Evolutionary conservation across 495 filamentous ascomycete species (phyloP).

Genomic region (Lindgomyces ingoldianus): DNA sequence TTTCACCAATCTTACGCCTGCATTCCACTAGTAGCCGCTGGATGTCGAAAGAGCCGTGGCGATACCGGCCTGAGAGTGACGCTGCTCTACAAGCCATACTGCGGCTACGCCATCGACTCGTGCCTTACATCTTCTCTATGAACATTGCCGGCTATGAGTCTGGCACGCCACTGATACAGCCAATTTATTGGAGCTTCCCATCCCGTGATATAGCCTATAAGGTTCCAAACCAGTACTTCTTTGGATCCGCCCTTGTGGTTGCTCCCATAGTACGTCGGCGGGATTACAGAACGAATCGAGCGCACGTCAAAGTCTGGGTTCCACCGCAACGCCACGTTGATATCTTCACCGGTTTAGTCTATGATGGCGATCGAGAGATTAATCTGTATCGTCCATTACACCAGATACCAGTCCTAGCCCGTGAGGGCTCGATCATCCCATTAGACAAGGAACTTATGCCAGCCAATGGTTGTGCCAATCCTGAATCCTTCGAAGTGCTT

Average conservation of each 20-base stretch:
- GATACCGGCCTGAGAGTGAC: constrained; percentile 44
- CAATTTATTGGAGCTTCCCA: constrained; percentile 59
- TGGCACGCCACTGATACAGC: constrained; percentile 51
- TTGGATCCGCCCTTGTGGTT: constrained; percentile 54
- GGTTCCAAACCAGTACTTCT: constrained; percentile 54
- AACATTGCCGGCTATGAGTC: constrained; percentile 46
- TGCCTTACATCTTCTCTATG: constrained; percentile 58
- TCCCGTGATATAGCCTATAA: constrained; percentile 49
- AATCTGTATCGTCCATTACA: constrained; percentile 47
- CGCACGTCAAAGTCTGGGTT: constrained; percentile 50
- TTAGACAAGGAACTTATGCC: constrained; percentile 45
- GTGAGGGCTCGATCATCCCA: constrained; percentile 56
- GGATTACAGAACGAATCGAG: constrained; percentile 43
- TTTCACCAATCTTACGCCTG: constrained; percentile 58
- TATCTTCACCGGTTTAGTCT: constrained; percentile 52
- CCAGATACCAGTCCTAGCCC: constrained; percentile 53
- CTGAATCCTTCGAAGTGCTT: constrained; percentile 46
- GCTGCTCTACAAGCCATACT: constrained; percentile 50
- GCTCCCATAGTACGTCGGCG: constrained; percentile 53
- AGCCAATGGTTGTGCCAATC: constrained; percentile 48
- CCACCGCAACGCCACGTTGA: constrained; percentile 53
- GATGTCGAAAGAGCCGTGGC: constrained; percentile 59
- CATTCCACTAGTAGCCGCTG: constrained; percentile 54
- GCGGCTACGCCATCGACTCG: constrained; percentile 52
- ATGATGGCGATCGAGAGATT: constrained; percentile 53